phyloP scores from a whole-genome alignment of 1,284 basidiomycete genomes.

The Paramarasmius palmivorus region DNA sequence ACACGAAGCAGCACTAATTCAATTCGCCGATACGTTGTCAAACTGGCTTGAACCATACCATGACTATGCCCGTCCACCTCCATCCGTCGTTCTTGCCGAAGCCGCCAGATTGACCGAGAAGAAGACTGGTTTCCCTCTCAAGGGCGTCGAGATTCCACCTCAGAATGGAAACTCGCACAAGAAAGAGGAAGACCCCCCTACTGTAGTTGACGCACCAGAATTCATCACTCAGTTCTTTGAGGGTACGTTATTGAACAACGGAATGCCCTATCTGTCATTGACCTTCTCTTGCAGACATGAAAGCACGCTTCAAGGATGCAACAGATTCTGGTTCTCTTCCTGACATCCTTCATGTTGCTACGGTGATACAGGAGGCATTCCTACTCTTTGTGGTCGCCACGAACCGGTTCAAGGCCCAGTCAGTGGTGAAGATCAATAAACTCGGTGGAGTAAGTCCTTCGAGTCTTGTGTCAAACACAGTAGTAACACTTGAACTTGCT shows the following conservation, averaged over 20 bases:
- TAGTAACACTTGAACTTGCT: conserved; percentile 3
- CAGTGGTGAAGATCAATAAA: conserved; percentile 71
- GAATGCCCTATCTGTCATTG: conserved; percentile 1
- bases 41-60: conserved; percentile 79
- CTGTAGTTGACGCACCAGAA: conserved; percentile 59
- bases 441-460: conserved; percentile 55
- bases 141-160: conserved; percentile 52
- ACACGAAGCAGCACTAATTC: conserved; percentile 57
- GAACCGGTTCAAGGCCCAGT: conserved; percentile 65
- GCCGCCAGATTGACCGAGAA: conserved; percentile 67
- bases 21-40: conserved; percentile 60
- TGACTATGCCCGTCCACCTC: conserved; percentile 66
- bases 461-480: conserved; percentile 1
- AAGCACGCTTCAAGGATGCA: conserved; percentile 49
- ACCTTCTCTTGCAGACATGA: conserved; percentile 43
- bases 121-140: conserved; percentile 67
- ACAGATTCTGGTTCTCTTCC: conserved; percentile 38
- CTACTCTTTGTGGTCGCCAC: conserved; percentile 66
- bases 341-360: conserved; percentile 67
- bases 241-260: conserved; percentile 32
- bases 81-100: conserved; percentile 68
- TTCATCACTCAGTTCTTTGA: conserved; percentile 61
- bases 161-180: conserved; percentile 39
- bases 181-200: conserved; percentile 69
- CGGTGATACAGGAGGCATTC: conserved; percentile 76